A percentile compares a stretch with the other conserved stretches of the same genome.
phyloP scores from a whole-genome alignment of 2,329 filamentous ascomycete genomes.

The Fusarium tuaranense region DNA sequence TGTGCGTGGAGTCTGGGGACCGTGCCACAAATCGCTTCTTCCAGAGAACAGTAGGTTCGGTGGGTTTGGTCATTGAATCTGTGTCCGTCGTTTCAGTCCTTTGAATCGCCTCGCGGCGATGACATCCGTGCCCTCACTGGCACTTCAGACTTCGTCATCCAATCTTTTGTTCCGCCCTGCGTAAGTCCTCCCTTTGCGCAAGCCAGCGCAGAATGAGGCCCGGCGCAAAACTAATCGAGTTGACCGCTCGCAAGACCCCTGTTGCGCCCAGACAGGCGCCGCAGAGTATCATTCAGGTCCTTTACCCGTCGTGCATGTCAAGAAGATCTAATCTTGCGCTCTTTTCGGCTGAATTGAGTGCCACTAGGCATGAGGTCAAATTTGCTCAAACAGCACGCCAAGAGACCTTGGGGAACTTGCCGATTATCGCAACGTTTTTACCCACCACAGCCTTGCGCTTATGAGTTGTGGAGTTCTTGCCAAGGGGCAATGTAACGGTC shows the following conservation, averaged over 20 bases:
- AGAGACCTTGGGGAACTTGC: neutral
- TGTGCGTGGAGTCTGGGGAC: constrained; percentile 9
- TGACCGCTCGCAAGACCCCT: constrained; percentile 6
- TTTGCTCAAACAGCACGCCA: neutral
- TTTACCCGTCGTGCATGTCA: neutral
- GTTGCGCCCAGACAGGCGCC: constrained; percentile 2
- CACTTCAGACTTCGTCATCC: neutral
- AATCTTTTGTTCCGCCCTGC: neutral
- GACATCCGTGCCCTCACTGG: constrained; percentile 2
- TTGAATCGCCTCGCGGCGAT: neutral
- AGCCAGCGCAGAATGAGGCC: neutral
- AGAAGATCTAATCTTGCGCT: neutral
- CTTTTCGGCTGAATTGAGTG: neutral
- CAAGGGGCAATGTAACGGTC: constrained; percentile 20
- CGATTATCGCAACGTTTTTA: constrained; percentile 8
- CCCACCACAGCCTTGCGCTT: constrained; percentile 8
- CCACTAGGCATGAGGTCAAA: neutral
- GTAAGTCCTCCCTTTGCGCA: neutral
- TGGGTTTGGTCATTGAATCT: constrained; percentile 8
- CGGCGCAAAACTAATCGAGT: constrained; percentile 2
- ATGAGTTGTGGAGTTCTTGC: constrained; percentile 12
- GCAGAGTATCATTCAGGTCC: constrained; percentile 9
- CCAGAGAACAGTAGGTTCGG: constrained; percentile 12
- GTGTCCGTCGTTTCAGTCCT: constrained; percentile 28
- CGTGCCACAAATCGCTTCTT: constrained; percentile 10